Conservation (phyloP, 805 yeast species). For the Nakazawaea pomicola region DNA sequence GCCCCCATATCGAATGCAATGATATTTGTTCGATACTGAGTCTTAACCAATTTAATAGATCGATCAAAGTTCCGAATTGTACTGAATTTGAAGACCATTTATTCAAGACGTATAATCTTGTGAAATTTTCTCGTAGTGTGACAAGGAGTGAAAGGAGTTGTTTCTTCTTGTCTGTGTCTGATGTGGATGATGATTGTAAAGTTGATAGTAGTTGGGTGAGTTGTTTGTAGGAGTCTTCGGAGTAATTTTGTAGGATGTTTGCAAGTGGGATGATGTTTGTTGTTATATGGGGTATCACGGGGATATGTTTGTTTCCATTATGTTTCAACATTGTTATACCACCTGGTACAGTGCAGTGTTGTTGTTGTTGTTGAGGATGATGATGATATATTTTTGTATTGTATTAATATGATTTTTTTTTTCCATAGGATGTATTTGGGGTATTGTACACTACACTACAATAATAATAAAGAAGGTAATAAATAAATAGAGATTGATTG, state of each 20-base stretch:
- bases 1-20: constrained; percentile 57
- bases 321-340: too few species aligned
- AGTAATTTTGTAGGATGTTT: constrained; percentile 51
- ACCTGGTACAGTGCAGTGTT: too few species aligned
- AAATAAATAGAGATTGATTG: constrained; percentile 4
- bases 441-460: too few species aligned
- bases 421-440: too few species aligned
- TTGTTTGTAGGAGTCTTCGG: constrained; percentile 60
- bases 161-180: constrained; percentile 62
- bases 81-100: constrained; percentile 82
- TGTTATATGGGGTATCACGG: constrained; percentile 65
- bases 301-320: too few species aligned
- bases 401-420: too few species aligned
- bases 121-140: constrained; percentile 72
- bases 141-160: constrained; percentile 66
- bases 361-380: too few species aligned
- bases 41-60: constrained; percentile 78
- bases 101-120: constrained; percentile 76
- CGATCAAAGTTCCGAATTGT: constrained; percentile 73
- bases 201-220: constrained; percentile 57
- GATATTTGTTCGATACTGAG: constrained; percentile 69
- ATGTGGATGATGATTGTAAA: constrained; percentile 43
- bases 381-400: too few species aligned
- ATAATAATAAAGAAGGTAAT: constrained; percentile 8
- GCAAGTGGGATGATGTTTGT: constrained; percentile 64